Percentiles rank a stretch among this genome's conserved stretches.
phyloP scores from a whole-genome alignment of 2,329 filamentous ascomycete genomes.

The Annulohypoxylon truncatum region DNA sequence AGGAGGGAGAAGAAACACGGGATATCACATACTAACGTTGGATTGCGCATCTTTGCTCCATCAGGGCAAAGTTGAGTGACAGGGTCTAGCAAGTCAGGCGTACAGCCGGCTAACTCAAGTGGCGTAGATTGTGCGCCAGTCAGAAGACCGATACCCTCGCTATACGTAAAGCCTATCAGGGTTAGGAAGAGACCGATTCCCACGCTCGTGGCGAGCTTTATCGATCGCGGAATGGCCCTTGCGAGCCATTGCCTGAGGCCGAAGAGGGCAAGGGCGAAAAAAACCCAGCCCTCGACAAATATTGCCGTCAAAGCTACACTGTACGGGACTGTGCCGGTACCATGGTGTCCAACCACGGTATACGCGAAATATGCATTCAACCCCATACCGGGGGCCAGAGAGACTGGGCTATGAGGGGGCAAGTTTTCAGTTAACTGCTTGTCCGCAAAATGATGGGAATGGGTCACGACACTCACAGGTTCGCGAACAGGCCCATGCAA shows the following conservation, averaged over 20 bases:
- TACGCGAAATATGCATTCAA: slow-evolving; percentile 89
- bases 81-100: slow-evolving; percentile 54
- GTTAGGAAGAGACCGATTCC: slow-evolving; percentile 88
- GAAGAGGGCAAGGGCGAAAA: slow-evolving; percentile 80
- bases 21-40: slow-evolving; percentile 65
- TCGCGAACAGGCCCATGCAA: slow-evolving; percentile 84
- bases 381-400: slow-evolving; percentile 80
- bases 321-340: slow-evolving; percentile 78
- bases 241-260: slow-evolving; percentile 91
- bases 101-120: slow-evolving; percentile 79
- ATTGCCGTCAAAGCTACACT: slow-evolving; percentile 83
- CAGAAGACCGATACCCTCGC: slow-evolving; percentile 83
- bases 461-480: slow-evolving; percentile 64
- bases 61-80: slow-evolving; percentile 69
- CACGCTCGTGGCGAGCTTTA: slow-evolving; percentile 87
- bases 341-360: slow-evolving; percentile 79
- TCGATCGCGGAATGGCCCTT: slow-evolving; percentile 81
- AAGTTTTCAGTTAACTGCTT: slow-evolving; percentile 9
- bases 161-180: slow-evolving; percentile 80
- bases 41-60: slow-evolving; percentile 80
- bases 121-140: slow-evolving; percentile 76
- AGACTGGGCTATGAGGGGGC: slow-evolving; percentile 64
- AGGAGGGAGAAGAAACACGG: not conserved
- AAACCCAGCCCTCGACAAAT: slow-evolving; percentile 89
- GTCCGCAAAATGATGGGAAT: not conserved